Base-by-base conservation (phyloP, 306 rosid genomes). In the Vicia sativa region DNA sequence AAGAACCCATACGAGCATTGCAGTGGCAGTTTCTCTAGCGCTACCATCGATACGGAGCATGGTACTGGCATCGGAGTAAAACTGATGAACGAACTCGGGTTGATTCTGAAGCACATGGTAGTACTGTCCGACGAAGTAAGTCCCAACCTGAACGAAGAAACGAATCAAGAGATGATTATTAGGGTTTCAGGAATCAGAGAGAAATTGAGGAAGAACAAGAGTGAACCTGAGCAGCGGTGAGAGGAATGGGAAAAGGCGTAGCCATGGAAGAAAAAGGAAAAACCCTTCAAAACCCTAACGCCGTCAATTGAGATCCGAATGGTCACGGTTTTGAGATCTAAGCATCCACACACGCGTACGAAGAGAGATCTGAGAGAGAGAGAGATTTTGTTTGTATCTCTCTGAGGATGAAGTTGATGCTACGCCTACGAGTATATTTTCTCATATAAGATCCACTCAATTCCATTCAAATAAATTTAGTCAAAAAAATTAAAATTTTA, bases 61-160 rank as follows among this genome's bases (percentile, higher is more conserved):
- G 25, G 99, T 90, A 76, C 99, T 93, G 37, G 86, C 87, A 43
- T 90, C 99, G 6, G 99, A 93, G 80, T 90, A 93, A 73, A 93
- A 93, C 80, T 93, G 99, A 72, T 88, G 86, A 49, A 90, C 99
- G 45, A 73, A 79, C 74, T 85, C 92, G 0, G 99, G 99, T 72
- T 90, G 99, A 54, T 74, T 80, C 83, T 88, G 96, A 79, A 93
- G 96, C 63, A 93, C 95, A 54, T 88, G 99, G 67, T 90, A 93
- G 66, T 93, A 93, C 82, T 93, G 99, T 66, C 95, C 90, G 56
- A 93, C 99, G 65, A 93, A 93, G 87, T 93, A 93, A 19, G 97
- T 86, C 48, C 99, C 99, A 53, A 93, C 87, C 99, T 93, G 72
- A 76, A 69, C 0, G 3, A 18, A 16, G 12, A n/a, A 65, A 62